A percentile compares a stretch with the other conserved stretches of the same genome.
These are phyloP conservation scores for Chenopodium album DNA, from an alignment of 148 eudicot species.

Conservation along the genomic window DNA sequence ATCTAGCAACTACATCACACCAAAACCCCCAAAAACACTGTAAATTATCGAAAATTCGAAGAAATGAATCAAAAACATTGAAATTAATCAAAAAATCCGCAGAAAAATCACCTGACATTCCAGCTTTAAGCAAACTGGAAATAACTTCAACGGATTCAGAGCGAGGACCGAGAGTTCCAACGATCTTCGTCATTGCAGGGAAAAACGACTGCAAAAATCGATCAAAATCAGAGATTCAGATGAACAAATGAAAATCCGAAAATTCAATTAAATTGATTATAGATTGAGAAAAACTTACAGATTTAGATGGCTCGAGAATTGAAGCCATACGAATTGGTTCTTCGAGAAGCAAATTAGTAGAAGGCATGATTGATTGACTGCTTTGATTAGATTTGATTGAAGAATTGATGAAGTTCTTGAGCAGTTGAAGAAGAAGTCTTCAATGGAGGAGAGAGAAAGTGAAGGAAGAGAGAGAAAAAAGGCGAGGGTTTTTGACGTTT, in stretches of 20 bases:
- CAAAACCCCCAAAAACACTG: not conserved
- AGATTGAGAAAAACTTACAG: slow-evolving; percentile 37
- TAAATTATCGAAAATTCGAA: not conserved
- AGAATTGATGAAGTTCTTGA: not conserved
- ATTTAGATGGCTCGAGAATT: slow-evolving; percentile 86
- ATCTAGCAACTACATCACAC: slow-evolving; percentile 66
- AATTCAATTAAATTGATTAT: not conserved
- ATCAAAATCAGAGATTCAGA: slow-evolving; percentile 4
- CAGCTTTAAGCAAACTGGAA: slow-evolving; percentile 77
- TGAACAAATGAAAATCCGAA: not conserved
- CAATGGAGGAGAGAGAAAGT: slow-evolving; percentile 10
- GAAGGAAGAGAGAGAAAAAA: not conserved
- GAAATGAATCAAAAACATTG: not conserved
- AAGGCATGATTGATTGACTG: slow-evolving; percentile 52
- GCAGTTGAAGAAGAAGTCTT: not conserved
- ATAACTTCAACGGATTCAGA: slow-evolving; percentile 75
- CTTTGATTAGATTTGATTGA: not conserved
- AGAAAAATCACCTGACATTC: slow-evolving; percentile 69
- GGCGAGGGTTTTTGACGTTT: not conserved
- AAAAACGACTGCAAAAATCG: slow-evolving; percentile 52
- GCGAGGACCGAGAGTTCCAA: slow-evolving; percentile 90
- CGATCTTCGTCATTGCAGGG: slow-evolving; percentile 95
- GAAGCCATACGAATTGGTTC: slow-evolving; percentile 98
- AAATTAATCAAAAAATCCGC: not conserved
- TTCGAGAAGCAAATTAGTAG: slow-evolving; percentile 83